Evolutionary conservation across 495 filamentous ascomycete genomes (phyloP).

Genomic region (Aspergillus sparsus): DNA sequence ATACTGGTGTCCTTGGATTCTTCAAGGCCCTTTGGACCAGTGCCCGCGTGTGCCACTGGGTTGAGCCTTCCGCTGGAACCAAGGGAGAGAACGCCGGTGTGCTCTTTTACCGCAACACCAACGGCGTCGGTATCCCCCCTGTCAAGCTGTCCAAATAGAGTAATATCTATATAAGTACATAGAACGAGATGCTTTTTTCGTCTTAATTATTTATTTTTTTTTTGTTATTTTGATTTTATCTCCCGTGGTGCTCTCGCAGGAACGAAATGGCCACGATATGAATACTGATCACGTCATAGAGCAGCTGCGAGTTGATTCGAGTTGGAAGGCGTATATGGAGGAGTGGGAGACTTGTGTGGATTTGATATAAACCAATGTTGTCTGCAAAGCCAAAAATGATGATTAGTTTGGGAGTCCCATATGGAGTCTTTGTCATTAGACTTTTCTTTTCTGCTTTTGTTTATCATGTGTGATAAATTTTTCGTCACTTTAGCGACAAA

Average conservation of each 20-base stretch:
- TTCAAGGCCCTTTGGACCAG: constrained; percentile 56
- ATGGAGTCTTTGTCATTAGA: constrained; percentile 1
- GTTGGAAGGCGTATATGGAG: constrained; percentile 22
- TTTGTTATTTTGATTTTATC: constrained; percentile 8
- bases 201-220: constrained; percentile 11
- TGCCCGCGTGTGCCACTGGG: constrained; percentile 55
- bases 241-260: constrained; percentile 32
- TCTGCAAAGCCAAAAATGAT: background rate
- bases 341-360: background rate
- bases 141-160: constrained; percentile 47
- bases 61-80: constrained; percentile 67
- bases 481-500: background rate
- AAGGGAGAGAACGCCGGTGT: constrained; percentile 53
- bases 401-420: background rate
- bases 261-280: constrained; percentile 29
- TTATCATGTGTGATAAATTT: background rate
- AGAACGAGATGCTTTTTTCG: constrained; percentile 21
- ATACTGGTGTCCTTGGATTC: constrained; percentile 55
- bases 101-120: constrained; percentile 64
- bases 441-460: background rate
- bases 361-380: background rate
- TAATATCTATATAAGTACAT: constrained; percentile 18
- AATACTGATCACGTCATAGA: constrained; percentile 17
- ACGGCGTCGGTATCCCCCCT: constrained; percentile 69
- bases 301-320: constrained; percentile 16